Percentiles rank a stretch among this genome's conserved stretches.
Evolutionary conservation across 768 basidiomycete species (phyloP).

Genomic region (Favolaschia claudopus): DNA sequence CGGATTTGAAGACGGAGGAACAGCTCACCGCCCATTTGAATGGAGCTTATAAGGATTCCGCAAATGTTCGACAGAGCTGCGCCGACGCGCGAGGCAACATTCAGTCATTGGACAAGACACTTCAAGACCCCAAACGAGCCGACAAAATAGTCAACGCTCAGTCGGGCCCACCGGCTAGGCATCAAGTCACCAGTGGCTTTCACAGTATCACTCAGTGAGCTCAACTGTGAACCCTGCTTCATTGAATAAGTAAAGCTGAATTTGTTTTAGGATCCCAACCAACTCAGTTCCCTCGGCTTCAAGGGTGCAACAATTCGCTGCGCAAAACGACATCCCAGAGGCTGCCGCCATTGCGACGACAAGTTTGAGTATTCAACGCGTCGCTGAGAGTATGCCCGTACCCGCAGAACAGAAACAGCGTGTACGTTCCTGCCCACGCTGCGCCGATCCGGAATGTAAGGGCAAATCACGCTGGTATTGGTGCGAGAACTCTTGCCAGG

Average conservation of each 20-base stretch:
- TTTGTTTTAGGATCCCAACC: too few relatives aligned
- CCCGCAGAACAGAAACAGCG: not conserved
- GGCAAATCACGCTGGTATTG: not conserved
- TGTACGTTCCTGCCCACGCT: not conserved
- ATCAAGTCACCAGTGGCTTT: slow-evolving; percentile 4
- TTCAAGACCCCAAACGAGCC: slow-evolving; percentile 4
- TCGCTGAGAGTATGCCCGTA: not conserved
- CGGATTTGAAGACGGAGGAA: slow-evolving; percentile 5
- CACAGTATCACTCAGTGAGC: not conserved
- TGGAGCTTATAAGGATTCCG: slow-evolving; percentile 3
- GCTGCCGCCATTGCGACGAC: too few relatives aligned
- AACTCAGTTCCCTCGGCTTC: too few relatives aligned
- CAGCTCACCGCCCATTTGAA: slow-evolving; percentile 13
- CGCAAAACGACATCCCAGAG: too few relatives aligned
- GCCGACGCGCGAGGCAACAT: slow-evolving; percentile 1
- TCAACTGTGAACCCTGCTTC: not conserved
- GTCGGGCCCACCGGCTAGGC: not conserved
- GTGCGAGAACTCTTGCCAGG: not conserved
- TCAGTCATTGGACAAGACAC: not conserved
- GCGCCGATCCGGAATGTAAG: not conserved
- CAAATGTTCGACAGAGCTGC: slow-evolving; percentile 6
- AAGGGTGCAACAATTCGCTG: too few relatives aligned
- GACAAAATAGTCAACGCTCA: slow-evolving; percentile 1
- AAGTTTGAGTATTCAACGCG: not conserved
- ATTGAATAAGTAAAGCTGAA: not conserved